Base-by-base conservation (phyloP, 805 yeast genomes). In the Saturnispora besseyi region DNA sequence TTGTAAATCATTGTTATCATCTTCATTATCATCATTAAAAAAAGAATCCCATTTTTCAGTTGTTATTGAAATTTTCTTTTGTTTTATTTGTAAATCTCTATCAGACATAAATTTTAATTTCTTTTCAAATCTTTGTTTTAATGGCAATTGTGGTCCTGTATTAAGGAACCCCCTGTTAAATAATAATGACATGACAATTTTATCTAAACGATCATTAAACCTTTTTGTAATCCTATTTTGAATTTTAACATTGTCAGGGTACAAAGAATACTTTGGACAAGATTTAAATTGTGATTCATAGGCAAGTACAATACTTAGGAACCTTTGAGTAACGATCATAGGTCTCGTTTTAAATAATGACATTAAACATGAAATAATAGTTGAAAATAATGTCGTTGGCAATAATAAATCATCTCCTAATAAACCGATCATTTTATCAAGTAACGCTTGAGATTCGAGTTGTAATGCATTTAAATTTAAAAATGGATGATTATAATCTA, bases 271-370 rank as follows among this genome's bases (percentile, higher is more conserved):
- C 51, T 69, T 75, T 37, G 81, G 79, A 57, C 76, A 79, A 36
- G 72, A 65, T 63, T 81, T 82, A 38, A 76, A 62, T 52, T 78
- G 68, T 2, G 81, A 69, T 53, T 78, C 89, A 57, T 82, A 87
- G 9, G 74, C 71, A 42, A 86, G 73, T 10, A 89, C 65, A 12
- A 76, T 74, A 18, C 75, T 69, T 24, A 87, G 66, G 11, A 90
- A 78, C 49, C 77, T 77, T 30, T 67, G 65, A 0, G 75, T 69
- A 2, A 79, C 67, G 42, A 76, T 72, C 46, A 77, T 79, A 2
- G 87, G 83, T 58, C 96, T 78, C 31, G 79, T 71, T 57, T 79
- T 81, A 55, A 86, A 74, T 34, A 93, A 65, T 13, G 78, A 71
- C 5, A 84, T 71, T 21, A 84, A 66, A 46, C 82, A 80, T 57